Evolutionary conservation across 768 basidiomycete species (phyloP).

Genomic region (Tulasnella sp.): DNA sequence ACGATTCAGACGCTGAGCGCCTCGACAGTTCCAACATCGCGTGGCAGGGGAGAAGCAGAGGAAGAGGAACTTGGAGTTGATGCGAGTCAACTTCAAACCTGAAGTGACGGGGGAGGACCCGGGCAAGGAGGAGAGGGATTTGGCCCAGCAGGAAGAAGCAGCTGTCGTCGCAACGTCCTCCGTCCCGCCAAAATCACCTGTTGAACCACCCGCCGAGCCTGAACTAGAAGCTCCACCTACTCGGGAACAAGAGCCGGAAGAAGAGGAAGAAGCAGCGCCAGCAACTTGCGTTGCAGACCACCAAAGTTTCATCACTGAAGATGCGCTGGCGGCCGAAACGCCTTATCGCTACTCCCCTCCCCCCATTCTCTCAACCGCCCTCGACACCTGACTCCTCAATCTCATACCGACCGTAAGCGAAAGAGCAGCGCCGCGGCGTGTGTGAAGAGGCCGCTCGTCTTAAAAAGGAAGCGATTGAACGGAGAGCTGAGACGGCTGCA

Average conservation of each 20-base stretch:
- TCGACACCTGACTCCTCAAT: background rate
- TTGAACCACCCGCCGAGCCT: background rate
- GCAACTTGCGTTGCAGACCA: background rate
- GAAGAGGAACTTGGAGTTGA: background rate
- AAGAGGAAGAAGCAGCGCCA: background rate
- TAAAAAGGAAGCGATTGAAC: background rate
- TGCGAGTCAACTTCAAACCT: conserved; percentile 5
- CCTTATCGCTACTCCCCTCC: background rate
- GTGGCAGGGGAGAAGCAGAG: background rate
- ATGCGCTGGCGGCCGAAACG: background rate
- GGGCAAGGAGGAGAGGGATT: background rate
- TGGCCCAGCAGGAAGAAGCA: conserved; percentile 8
- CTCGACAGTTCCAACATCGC: conserved; percentile 2
- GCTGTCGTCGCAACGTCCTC: background rate
- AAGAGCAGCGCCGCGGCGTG: background rate
- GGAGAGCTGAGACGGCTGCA: conserved; percentile 13
- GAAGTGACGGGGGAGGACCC: background rate
- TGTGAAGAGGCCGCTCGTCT: background rate
- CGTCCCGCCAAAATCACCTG: background rate
- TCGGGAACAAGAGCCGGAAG: background rate
- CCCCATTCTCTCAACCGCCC: background rate
- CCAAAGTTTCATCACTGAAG: background rate
- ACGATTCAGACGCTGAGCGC: conserved; percentile 1
- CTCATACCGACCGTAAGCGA: background rate
- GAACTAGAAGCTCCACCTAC: background rate